Evolutionary conservation across 306 rosid genomes (phyloP), one percentile per base, ranked within the genome.

Genomic region (Medicago arabica): DNA sequence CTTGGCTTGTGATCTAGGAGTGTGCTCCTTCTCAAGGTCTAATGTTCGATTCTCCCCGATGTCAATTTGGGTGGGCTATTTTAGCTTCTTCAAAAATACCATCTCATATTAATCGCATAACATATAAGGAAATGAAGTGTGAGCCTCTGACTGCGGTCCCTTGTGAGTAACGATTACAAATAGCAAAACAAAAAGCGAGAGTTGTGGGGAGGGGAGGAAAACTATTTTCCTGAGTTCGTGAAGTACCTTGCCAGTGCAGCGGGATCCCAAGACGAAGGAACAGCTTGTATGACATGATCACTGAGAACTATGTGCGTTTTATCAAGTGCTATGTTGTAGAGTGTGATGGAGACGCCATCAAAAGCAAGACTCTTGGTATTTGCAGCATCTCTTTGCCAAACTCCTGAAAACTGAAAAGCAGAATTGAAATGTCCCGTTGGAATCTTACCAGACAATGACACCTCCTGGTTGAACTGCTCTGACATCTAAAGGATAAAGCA

Each of bases 351-450:
- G 49, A 90, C 90, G 12, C 94, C 96, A 23, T 92, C 96, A 72
- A 87, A 90, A 58, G 98, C 91, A 72, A 90, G 92, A 51, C 84
- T 77, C 83, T 90, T 89, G 41, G 98, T 93, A 74, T 70, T 87
- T 54, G 98, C 91, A 62, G 98, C 95, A 75, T 93, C 96, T 80
- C 88, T 90, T 82, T 90, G 96, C 96, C 98, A 93, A 70, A 81
- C 84, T 53, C 85, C 90, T 2, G 89, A 34, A 78, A 87, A 93
- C 53, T 86, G 89, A 84, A 93, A 93, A 0, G 91, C 96, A 1
- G 90, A 11, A 58, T 89, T 92, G 92, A 92, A 92, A 76, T 92
- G 88, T 16, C 98, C 96, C 0, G 94, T 78, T 0, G 98, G 96
- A 61, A 92, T 92, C 85, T 92, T 92, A 10, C 98, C 96, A 14